Base-by-base conservation (phyloP, 768 basidiomycete genomes). In the Boletus speciosus region DNA sequence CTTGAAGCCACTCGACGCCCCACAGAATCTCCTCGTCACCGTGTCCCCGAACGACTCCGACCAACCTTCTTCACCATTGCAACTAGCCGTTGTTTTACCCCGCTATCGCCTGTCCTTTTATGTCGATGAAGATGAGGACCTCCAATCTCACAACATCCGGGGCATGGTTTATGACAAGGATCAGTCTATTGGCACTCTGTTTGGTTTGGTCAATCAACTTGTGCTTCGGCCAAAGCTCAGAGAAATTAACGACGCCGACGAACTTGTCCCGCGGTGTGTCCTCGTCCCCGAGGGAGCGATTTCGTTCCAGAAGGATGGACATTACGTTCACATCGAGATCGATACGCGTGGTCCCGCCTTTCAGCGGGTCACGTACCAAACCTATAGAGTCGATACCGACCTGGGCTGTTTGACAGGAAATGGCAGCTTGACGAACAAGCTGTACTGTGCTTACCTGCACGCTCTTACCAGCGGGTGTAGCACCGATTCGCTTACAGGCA, bases 361-460 rank as follows among this genome's bases (percentile, higher is more conserved):
- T 27, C 41, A 19, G 37, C 46, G 41, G 9, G 41, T 61, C 12
- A 52, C 46, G 1, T 74, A 65, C 47, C 61, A 69, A 31, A 65
- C 61, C 10, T 76, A 73, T 43, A 40, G 32, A 1, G 47, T 75
- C 6, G 65, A 76, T 47, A 52, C 56, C 9, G 56, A 66, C 11
- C 56, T 76, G 6, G 66, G 71, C 2, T 61, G 66, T 35, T 58
- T 75, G 19, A 50, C 45, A 10, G 66, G 68, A 2, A 66, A 66
- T 10, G 57, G 44, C 6, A 67, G 55, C 21, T 43, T 73, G 38
- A 58, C 53, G 1, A 67, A 65, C 53, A 62, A 61, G 40, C 63
- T 79, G 8, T 78, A 69, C 50, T 67, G 66, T 46, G 66, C 71
- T 3, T 77, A 78, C 49, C 65, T 82, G 16, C 81, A 82, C 44